Evolutionary conservation across 441 rosid species (phyloP).

Genomic region (Metrosideros polymorpha): DNA sequence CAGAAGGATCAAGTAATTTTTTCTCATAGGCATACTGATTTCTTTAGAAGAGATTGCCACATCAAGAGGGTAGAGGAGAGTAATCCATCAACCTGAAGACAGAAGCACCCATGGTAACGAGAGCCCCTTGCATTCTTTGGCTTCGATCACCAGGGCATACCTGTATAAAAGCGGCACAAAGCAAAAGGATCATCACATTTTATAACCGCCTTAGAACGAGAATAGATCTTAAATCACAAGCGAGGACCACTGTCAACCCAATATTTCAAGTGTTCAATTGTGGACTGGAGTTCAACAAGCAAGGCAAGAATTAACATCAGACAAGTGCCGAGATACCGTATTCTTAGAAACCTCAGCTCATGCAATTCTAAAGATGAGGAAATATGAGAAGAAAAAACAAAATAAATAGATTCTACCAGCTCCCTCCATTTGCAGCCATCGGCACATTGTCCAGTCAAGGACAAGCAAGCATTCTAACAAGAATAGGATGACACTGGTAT

Average conservation of each 20-base stretch:
- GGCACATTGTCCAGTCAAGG: background rate
- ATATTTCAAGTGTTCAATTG: background rate
- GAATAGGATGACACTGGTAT: background rate
- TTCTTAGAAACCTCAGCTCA: background rate
- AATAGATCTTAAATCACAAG: background rate
- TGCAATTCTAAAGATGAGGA: background rate
- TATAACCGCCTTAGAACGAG: background rate
- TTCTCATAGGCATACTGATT: background rate
- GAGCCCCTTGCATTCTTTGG: slow-evolving; percentile 46
- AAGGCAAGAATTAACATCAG: background rate
- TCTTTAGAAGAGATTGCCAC: background rate
- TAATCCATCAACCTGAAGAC: slow-evolving; percentile 51
- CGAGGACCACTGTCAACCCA: background rate
- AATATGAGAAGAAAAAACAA: background rate
- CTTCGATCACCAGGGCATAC: slow-evolving; percentile 49
- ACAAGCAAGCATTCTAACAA: background rate
- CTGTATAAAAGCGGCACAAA: slow-evolving; percentile 20
- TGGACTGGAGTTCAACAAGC: background rate
- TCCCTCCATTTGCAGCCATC: background rate
- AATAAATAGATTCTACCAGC: background rate
- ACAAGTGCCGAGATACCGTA: background rate
- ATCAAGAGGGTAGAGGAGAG: background rate
- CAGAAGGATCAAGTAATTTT: background rate
- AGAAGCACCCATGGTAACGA: slow-evolving; percentile 72
- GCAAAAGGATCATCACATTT: background rate